phyloP scores from a whole-genome alignment of 148 eudicot genomes.

The Gaultheria prostrata region DNA sequence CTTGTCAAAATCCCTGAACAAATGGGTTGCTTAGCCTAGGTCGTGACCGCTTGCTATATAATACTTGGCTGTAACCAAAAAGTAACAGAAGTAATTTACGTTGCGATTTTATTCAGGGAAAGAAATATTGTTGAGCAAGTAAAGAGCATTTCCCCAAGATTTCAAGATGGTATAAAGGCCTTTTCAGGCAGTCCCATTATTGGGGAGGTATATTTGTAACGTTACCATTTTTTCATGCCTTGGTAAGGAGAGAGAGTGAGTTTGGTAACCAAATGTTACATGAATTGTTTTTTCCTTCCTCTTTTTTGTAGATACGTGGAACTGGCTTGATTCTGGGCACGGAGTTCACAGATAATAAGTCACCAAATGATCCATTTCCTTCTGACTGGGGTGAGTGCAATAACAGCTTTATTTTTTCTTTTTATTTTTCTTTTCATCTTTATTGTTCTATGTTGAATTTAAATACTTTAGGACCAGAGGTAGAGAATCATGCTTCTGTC shows the following conservation, averaged over 20 bases:
- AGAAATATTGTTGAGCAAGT: conserved; percentile 75
- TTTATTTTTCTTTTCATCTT: neutral
- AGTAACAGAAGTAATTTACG: neutral
- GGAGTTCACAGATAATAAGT: conserved; percentile 85
- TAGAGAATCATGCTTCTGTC: neutral
- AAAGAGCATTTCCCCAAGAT: conserved; percentile 62
- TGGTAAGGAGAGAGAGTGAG: neutral
- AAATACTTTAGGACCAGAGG: neutral
- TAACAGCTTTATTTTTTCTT: neutral
- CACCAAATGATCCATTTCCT: conserved; percentile 83
- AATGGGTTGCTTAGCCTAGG: neutral
- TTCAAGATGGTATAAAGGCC: conserved; percentile 83
- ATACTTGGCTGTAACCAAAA: neutral
- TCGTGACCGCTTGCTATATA: neutral
- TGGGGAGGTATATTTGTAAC: conserved; percentile 70
- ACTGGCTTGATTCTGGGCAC: conserved; percentile 86
- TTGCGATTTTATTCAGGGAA: conserved; percentile 50
- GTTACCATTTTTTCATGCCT: neutral
- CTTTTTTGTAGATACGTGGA: conserved; percentile 65
- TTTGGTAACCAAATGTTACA: neutral
- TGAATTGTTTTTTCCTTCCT: neutral
- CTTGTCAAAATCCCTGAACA: neutral
- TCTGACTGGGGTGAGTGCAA: conserved; percentile 78
- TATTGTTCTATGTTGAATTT: neutral
- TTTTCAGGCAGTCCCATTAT: conserved; percentile 82